Percentiles rank a stretch among this genome's conserved stretches.
Conservation (phyloP, 148 eudicot genomes). For the Camellia sinensis region DNA sequence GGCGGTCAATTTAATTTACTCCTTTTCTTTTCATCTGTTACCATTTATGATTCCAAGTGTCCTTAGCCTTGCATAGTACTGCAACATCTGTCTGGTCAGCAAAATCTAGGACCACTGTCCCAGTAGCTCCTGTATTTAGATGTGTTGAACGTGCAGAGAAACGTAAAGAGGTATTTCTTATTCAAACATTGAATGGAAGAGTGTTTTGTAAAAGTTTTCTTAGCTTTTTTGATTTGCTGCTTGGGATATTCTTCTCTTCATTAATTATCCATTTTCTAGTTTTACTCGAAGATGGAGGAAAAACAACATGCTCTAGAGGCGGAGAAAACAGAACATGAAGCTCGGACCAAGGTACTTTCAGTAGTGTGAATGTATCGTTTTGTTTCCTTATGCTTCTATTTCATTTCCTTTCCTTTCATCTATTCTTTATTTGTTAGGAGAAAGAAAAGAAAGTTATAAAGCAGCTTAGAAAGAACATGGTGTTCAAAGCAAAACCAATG, state of each 20-base stretch:
- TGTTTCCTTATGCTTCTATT: conserved; percentile 2
- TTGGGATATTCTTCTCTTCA: conserved; percentile 6
- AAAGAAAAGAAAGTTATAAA: conserved; percentile 76
- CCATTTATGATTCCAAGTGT: not conserved
- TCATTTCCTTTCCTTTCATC: not conserved
- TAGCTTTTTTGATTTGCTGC: not conserved
- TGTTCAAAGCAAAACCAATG: conserved; percentile 78
- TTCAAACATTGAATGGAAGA: not conserved
- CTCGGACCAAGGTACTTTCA: conserved; percentile 74
- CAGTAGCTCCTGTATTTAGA: conserved; percentile 71
- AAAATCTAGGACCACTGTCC: conserved; percentile 70
- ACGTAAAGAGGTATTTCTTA: conserved; percentile 72
- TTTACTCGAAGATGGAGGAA: conserved; percentile 72
- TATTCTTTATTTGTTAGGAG: conserved; percentile 47
- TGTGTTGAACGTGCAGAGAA: conserved; percentile 53
- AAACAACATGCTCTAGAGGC: conserved; percentile 82
- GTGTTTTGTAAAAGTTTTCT: not conserved
- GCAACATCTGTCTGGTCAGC: conserved; percentile 63
- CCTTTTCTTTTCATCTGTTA: not conserved
- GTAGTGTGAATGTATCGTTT: not conserved
- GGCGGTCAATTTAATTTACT: no score
- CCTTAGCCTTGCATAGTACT: conserved; percentile 56
- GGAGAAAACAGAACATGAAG: conserved; percentile 73
- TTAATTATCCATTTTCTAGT: conserved; percentile 38
- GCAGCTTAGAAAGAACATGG: conserved; percentile 79